Evolutionary conservation across 179 eudicot species (phyloP), one percentile per base, ranked within the genome.

Genomic region (Drosera spatulata): DNA sequence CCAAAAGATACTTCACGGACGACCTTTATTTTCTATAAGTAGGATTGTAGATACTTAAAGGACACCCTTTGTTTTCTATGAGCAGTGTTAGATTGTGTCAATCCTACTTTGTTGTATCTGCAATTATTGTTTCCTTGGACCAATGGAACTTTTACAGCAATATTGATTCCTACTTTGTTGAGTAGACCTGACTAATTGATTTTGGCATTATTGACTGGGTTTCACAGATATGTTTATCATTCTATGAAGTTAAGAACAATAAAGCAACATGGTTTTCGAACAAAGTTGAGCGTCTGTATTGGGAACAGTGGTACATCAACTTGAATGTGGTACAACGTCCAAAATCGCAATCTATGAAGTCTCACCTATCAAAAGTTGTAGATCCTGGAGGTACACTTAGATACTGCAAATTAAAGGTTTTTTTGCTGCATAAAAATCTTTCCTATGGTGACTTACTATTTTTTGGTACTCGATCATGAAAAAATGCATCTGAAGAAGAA

Each of bases 271-370:
- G 96, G 95, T 91, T 91, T 79, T 77, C 85, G 4, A 84, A 78
- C 74, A 88, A 79, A 75, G 91, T 85, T 68, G 98, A 88, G 76
- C 91, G 95, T 47, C 65, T 77, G 51, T 71, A 82, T 68, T 91
- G 98, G 98, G 98, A 91, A 60, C 98, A 88, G 44, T 91, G 98
- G 98, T 82, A 80, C 61, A 78, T 91, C 67, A 85, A 91, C 77
- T 68, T 91, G 80, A 84, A 85, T 72, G 96, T 91, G 66, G 83
- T 73, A 4, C 96, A 81, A 57, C 87, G 82, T 61, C 83, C 76
- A 14, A 88, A 82, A 76, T 61, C 80, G 55, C 87, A 77, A 64
- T 76, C 82, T 61, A 73, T 85, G 75, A 88, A 88, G 74, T 77
- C 87, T 64, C 77, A 79, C 62, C 81, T 81, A 66, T 80, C 98